phyloP scores from a whole-genome alignment of 345 rosid genomes.

The Salix udensis region DNA sequence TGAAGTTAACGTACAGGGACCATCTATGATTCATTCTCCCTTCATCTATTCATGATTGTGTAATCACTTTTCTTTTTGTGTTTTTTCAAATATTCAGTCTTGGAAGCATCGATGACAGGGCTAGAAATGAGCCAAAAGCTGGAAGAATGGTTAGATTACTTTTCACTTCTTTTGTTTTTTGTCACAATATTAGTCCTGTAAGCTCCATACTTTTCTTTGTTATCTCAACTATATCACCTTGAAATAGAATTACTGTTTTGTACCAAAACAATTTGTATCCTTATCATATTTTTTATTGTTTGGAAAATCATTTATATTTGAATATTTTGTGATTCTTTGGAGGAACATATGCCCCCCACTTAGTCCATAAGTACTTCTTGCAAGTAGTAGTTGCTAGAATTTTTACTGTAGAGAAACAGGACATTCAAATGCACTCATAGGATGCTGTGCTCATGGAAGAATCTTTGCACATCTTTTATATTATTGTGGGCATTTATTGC shows the following conservation, averaged over 20 bases:
- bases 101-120: slow-evolving; percentile 42
- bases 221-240: neutral
- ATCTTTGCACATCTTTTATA: neutral
- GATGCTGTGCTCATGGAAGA: neutral
- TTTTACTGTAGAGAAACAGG: neutral
- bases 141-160: slow-evolving; percentile 45
- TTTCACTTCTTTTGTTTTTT: slow-evolving; percentile 4
- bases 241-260: neutral
- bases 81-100: slow-evolving; percentile 39
- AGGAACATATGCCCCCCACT: neutral
- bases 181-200: neutral
- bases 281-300: neutral
- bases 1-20: slow-evolving; percentile 24
- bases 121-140: slow-evolving; percentile 35
- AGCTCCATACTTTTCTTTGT: neutral
- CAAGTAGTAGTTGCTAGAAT: neutral
- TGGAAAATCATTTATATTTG: neutral
- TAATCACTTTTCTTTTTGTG: slow-evolving; percentile 13
- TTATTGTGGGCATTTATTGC: neutral
- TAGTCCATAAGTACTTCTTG: neutral
- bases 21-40: slow-evolving; percentile 13
- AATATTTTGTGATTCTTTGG: neutral
- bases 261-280: neutral
- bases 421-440: neutral
- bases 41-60: neutral